These are phyloP conservation scores for Trichoderma hamatum DNA, from an alignment of 2,329 filamentous ascomycete species.

Conservation along the genomic window DNA sequence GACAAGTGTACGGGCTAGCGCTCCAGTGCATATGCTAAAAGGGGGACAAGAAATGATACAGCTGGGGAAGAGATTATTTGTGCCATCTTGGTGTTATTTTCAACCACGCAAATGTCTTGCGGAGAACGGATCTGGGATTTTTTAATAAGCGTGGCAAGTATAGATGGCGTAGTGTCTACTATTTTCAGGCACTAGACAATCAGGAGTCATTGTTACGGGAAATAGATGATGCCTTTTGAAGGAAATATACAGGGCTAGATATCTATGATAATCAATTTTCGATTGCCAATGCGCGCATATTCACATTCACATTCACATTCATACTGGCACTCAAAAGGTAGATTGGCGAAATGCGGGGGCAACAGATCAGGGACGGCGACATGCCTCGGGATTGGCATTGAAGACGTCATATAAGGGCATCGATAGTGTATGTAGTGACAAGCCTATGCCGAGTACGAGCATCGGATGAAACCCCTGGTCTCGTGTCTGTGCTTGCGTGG, in stretches of 20 bases:
- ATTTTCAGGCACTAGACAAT: constrained; percentile 20
- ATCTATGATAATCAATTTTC: constrained; percentile 25
- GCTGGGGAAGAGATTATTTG: constrained; percentile 8
- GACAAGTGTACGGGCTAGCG: neutral
- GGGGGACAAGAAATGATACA: neutral
- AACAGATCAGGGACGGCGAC: neutral
- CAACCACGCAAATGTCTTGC: neutral
- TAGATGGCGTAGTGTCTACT: constrained; percentile 25
- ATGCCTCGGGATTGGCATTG: neutral
- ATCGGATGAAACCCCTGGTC: neutral
- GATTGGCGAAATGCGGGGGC: neutral
- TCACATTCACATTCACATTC: neutral
- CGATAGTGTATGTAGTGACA: neutral
- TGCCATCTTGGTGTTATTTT: constrained; percentile 5
- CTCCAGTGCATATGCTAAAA: neutral
- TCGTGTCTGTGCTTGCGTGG: constrained; percentile 21
- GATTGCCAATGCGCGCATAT: neutral
- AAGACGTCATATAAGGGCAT: neutral
- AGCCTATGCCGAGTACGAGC: neutral
- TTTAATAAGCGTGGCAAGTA: constrained; percentile 24
- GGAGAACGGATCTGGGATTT: constrained; percentile 21
- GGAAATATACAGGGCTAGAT: constrained; percentile 25
- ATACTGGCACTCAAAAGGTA: neutral
- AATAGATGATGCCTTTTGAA: constrained; percentile 20
- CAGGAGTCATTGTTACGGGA: constrained; percentile 16